Conservation (phyloP, 179 eudicot species). For the Beta macrorhiza region DNA sequence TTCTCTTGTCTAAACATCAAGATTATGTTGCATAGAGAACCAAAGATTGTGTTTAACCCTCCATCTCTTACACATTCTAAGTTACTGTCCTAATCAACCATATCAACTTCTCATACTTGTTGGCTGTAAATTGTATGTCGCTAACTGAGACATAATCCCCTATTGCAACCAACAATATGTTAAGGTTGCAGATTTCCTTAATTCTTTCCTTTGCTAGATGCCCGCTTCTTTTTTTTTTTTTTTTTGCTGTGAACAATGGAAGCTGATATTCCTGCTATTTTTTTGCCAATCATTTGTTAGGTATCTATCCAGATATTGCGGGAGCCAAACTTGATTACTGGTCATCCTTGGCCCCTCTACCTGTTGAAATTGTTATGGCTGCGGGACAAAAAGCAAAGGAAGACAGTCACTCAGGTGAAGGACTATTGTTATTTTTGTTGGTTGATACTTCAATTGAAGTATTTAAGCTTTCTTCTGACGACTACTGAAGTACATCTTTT, state of each 20-base stretch:
- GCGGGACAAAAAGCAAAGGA: constrained; percentile 80
- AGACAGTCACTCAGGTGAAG: constrained; percentile 49
- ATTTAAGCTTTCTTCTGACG: constrained; percentile 4
- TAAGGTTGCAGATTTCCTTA: background rate
- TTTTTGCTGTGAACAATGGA: background rate
- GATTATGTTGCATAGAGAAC: constrained; percentile 12
- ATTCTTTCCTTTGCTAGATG: background rate
- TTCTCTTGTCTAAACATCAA: background rate
- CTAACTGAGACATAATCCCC: background rate
- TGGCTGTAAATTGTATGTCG: background rate
- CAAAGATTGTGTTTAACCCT: constrained; percentile 1
- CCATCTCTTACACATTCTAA: background rate
- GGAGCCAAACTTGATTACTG: constrained; percentile 70
- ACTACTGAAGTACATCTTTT: background rate
- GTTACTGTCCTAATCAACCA: background rate
- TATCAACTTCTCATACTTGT: constrained; percentile 7
- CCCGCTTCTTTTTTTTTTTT: background rate
- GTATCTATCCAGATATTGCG: constrained; percentile 83
- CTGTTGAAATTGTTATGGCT: constrained; percentile 73
- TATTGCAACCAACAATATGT: background rate
- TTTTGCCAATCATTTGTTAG: constrained; percentile 36
- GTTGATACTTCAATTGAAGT: constrained; percentile 5
- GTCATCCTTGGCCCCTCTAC: constrained; percentile 83
- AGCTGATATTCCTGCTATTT: constrained; percentile 7
- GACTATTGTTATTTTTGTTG: background rate